These are phyloP conservation scores for Blechomonas ayalai DNA, from an alignment of 208 protist genomes.

Conservation along the genomic window DNA sequence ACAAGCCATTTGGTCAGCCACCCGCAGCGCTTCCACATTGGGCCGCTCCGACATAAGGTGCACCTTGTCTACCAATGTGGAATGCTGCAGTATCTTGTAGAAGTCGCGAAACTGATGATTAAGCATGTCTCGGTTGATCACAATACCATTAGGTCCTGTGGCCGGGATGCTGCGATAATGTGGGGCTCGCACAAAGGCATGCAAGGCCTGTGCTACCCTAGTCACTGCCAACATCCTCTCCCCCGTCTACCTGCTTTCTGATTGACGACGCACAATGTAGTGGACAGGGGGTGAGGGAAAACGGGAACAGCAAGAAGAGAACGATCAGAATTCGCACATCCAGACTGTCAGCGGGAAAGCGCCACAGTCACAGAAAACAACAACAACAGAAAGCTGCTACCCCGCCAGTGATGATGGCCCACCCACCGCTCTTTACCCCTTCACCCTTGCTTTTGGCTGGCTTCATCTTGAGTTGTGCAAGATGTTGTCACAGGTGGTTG, in stretches of 20 bases:
- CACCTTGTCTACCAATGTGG: conserved; percentile 82
- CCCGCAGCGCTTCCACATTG: conserved; percentile 60
- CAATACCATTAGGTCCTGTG: conserved; percentile 75
- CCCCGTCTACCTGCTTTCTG: not conserved
- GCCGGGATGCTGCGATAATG: conserved; percentile 76
- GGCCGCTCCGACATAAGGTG: conserved; percentile 84
- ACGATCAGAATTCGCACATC: too few species aligned
- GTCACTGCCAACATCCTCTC: not conserved
- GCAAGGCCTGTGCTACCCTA: conserved; percentile 50
- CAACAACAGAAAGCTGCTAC: not conserved
- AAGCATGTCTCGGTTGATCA: conserved; percentile 86
- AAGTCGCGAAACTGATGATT: conserved; percentile 87
- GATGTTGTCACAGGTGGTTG: too few species aligned
- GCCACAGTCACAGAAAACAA: not conserved
- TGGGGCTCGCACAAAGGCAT: conserved; percentile 85
- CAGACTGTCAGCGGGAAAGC: too few species aligned
- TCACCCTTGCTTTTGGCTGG: too few species aligned
- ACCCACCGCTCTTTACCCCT: too few species aligned
- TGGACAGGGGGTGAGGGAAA: too few species aligned
- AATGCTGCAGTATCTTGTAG: conserved; percentile 83
- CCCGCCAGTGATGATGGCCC: not conserved
- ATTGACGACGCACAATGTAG: not conserved
- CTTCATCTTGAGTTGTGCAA: too few species aligned
- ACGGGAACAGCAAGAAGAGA: too few species aligned
- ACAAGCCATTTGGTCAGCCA: conserved; percentile 73